Base-by-base conservation (phyloP, 768 basidiomycete genomes). In the Tephrocybe sp. region DNA sequence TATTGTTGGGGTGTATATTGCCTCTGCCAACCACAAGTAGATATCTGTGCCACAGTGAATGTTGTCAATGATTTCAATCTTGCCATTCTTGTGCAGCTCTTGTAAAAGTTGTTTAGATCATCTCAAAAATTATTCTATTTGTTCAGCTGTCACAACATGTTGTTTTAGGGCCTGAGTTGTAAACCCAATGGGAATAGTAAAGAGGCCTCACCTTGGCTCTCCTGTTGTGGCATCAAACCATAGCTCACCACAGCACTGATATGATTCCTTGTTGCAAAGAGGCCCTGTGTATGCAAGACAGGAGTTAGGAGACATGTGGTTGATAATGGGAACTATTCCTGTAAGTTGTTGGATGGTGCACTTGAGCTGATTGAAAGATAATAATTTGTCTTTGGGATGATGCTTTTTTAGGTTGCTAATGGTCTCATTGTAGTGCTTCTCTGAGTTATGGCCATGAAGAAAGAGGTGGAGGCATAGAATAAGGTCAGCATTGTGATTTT, bases 111-210 rank as follows among this genome's bases (percentile, higher is more conserved):
- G 9, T 11, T n/a, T 3, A 6, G 24, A 15, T 17, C 4, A 15
- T 25, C 12, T 18, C 33, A 5, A 28, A 7, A 47, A 26, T 23
- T 41, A 33, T 17, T 21, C 30, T 20, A 49, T 49, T 15, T 39
- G 3, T 7, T 4, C 21, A n/a, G 48, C 39, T 15, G n/a, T 42
- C 10, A 41, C 15, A 12, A 30, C 2, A 42, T 40, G 25, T 6
- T 10, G 15, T n/a, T 39, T 41, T 11, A 45, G 12, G 1, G 41
- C 52, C 32, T 54, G 52, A 10, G 48, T 49, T 7, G 17, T 21
- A 36, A 20, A 18, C 1, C 62, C 59, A 37, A 66, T 43, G 0
- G 63, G 61, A n/a, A 68, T 59, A 0, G 66, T 61, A 23, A 41
- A 38, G 41, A 64, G 61, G 9, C 58, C 25, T 21, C 49, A 54